Percentiles rank a stretch among this genome's conserved stretches.
phyloP scores from a whole-genome alignment of 73 alveolate genomes.

The Stentor coeruleus region DNA sequence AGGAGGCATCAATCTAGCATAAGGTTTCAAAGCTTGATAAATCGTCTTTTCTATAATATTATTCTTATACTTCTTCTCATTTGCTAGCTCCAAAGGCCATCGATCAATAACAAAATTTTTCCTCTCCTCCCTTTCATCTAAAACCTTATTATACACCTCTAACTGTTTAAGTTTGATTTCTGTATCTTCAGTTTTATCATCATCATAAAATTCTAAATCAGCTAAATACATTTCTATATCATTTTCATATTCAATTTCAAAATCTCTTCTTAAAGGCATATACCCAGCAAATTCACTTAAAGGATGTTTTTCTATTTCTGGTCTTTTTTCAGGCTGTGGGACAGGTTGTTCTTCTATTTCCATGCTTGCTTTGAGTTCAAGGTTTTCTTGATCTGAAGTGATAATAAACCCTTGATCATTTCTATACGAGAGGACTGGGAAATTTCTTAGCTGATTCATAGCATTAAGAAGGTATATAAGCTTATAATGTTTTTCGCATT shows the following conservation, averaged over 20 bases:
- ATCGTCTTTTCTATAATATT: constrained; percentile 36
- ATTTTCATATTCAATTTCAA: constrained; percentile 92
- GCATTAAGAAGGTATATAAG: constrained; percentile 45
- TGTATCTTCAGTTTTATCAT: constrained; percentile 81
- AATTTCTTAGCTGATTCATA: constrained; percentile 35
- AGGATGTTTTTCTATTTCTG: constrained; percentile 34
- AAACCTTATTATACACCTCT: constrained; percentile 84
- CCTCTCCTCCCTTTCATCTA: constrained; percentile 94
- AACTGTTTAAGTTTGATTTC: constrained; percentile 84
- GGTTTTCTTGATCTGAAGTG: constrained; percentile 4
- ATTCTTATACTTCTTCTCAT: constrained; percentile 26
- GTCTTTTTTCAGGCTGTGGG: constrained; percentile 58
- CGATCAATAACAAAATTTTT: constrained; percentile 92
- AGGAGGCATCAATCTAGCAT: constrained; percentile 68
- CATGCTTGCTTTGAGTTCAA: constrained; percentile 15
- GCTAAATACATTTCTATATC: constrained; percentile 95
- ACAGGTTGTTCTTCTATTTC: constrained; percentile 43
- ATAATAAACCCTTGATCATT: neutral
- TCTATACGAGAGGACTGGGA: constrained; percentile 24
- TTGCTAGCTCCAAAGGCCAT: constrained; percentile 32
- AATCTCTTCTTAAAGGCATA: constrained; percentile 97
- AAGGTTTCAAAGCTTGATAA: constrained; percentile 68
- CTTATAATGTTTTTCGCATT: constrained; percentile 92
- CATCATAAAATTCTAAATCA: constrained; percentile 90
- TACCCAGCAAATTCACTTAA: constrained; percentile 87